phyloP scores from a whole-genome alignment of 352 stramenopile species.

The Phytophthora hybrid region DNA sequence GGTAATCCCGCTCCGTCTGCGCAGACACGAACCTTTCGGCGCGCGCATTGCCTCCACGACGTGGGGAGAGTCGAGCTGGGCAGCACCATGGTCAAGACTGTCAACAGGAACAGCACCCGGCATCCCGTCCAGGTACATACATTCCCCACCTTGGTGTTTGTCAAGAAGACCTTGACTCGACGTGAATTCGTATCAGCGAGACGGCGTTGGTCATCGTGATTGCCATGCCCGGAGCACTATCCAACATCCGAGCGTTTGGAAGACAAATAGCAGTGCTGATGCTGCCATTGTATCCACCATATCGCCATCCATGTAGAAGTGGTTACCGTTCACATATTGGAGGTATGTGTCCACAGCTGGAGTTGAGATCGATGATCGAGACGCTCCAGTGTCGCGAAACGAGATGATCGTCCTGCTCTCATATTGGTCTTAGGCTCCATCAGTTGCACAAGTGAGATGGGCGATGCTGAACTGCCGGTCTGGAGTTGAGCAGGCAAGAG shows the following conservation, averaged over 20 bases:
- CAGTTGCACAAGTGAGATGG: constrained; percentile 50
- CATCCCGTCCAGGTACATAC: constrained; percentile 59
- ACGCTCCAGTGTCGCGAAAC: constrained; percentile 28
- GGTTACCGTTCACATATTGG: constrained; percentile 37
- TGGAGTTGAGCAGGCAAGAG: constrained; percentile 34
- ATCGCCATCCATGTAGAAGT: constrained; percentile 40
- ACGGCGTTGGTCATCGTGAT: constrained; percentile 33
- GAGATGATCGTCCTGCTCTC: constrained; percentile 11
- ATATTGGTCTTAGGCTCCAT: constrained; percentile 42
- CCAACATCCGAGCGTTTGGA: constrained; percentile 57
- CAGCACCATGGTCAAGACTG: constrained; percentile 54
- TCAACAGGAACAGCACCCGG: constrained; percentile 54
- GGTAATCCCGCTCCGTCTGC: constrained; percentile 76
- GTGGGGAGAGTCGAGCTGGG: constrained; percentile 59
- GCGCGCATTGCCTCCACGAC: constrained; percentile 59
- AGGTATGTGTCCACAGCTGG: constrained; percentile 48
- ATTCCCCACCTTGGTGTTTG: constrained; percentile 67
- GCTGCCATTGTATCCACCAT: constrained; percentile 52
- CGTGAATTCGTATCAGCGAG: constrained; percentile 37
- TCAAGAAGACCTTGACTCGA: constrained; percentile 55
- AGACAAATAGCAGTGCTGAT: constrained; percentile 59
- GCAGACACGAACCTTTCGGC: constrained; percentile 73
- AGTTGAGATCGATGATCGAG: constrained; percentile 23
- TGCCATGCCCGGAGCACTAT: constrained; percentile 26
- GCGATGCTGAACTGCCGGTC: constrained; percentile 1